Evolutionary conservation across 208 protist species (phyloP), one percentile per base, ranked within the genome.

Genomic region (Endotrypanum monterogeii): DNA sequence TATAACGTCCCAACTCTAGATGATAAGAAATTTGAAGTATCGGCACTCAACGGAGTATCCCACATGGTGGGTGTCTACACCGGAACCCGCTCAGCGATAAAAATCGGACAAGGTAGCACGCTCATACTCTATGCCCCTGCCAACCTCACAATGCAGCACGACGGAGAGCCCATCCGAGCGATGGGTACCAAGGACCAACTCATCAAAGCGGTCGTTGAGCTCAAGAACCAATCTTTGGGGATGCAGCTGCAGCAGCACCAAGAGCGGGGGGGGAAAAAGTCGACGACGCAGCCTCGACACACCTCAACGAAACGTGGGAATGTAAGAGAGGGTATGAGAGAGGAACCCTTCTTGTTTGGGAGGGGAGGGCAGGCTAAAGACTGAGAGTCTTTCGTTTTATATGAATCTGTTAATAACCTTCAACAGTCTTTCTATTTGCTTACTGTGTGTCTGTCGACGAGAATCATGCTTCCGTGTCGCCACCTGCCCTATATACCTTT

Each of bases 111-210:
- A 65, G 78, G 82, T 16, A 55, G 39, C 18, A 41, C 73, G 12
- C 28, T 91, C 16, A 67, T 76, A n/a, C 75, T 91, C 44, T 75
- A 73, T 61, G 74, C 82, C 0, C 84, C 87, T 2, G 84, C 80
- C 20, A 9, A 85, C 75, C 83, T 82, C 62, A 79, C 82, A 44
- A 89, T 91, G 84, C 84, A 91, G 80, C 87, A 85, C 75, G 87
- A 91, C 50, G 87, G 87, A 11, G 87, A 91, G 73, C 84, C 87
- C 1, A 83, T 91, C 50, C 57, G 70, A 37, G 68, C 77, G 6
- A 69, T 77, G 35, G 84, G 84, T 16, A 71, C 56, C 32, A 54
- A 69, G 30, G 72, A 81, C 18, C 57, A 82, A 50, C 73, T 80
- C 35, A 65, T 78, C 20, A 73, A 76, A 28, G 62, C 85, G 2